Conservation (phyloP, 208 protist species). For the Zelonia costaricensis region DNA sequence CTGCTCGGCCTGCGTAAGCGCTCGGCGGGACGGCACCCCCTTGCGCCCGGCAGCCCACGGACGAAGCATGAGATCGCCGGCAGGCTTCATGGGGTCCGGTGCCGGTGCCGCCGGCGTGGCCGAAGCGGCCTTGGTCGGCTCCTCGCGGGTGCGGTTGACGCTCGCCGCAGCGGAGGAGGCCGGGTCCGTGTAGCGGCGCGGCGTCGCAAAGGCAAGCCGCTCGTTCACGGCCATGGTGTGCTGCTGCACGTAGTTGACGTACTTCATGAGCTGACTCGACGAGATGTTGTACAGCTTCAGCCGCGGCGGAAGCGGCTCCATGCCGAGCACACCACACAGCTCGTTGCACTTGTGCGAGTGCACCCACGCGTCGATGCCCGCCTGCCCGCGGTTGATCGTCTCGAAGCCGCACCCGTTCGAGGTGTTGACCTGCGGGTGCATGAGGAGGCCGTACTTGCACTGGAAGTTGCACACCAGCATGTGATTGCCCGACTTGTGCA, state of each 20-base stretch:
- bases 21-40: neutral
- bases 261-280: conserved; percentile 15
- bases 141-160: too few species aligned
- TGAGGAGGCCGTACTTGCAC: conserved; percentile 35
- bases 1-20: conserved; percentile 11
- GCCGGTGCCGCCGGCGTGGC: too few species aligned
- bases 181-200: neutral
- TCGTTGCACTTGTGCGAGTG: conserved; percentile 33
- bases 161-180: too few species aligned
- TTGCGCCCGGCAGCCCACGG: conserved; percentile 3
- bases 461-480: conserved; percentile 40
- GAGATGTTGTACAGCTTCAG: conserved; percentile 31
- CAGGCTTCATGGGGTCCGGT: too few species aligned
- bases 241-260: conserved; percentile 24
- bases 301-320: conserved; percentile 19
- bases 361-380: conserved; percentile 33
- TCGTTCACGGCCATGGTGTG: conserved; percentile 7
- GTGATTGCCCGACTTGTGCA: conserved; percentile 23
- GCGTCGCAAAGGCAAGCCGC: conserved; percentile 5
- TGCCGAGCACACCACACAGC: conserved; percentile 17
- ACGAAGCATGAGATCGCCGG: conserved; percentile 4
- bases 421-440: conserved; percentile 42
- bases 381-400: conserved; percentile 32
- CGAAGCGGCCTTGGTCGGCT: too few species aligned
- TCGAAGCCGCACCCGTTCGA: conserved; percentile 33